Conservation (phyloP, 495 filamentous ascomycete species). For the Halenospora varia region DNA sequence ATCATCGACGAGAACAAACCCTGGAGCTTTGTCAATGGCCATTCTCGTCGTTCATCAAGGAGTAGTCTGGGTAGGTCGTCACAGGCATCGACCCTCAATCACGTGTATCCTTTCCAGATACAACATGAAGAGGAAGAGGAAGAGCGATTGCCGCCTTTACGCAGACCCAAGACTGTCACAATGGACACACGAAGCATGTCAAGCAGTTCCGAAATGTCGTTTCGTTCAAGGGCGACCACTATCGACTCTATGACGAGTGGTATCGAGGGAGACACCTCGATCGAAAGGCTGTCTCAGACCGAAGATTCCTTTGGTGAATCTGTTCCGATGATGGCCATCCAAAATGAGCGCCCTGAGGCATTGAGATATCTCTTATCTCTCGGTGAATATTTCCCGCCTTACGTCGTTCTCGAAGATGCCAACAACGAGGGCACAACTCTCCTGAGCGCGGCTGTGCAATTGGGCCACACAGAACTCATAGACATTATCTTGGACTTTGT, state of each 20-base stretch:
- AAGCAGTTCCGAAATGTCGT: constrained; percentile 76
- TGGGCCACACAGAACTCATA: constrained; percentile 69
- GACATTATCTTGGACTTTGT: constrained; percentile 70
- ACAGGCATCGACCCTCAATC: constrained; percentile 58
- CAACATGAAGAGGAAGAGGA: constrained; percentile 32
- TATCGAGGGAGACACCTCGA: constrained; percentile 81
- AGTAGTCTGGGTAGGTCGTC: constrained; percentile 42
- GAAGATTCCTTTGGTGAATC: constrained; percentile 80
- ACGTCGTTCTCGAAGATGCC: constrained; percentile 70
- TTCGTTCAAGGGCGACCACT: constrained; percentile 70
- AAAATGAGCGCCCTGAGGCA: constrained; percentile 63
- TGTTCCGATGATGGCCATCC: constrained; percentile 93
- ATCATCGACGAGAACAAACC: constrained; percentile 23
- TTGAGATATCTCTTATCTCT: constrained; percentile 76
- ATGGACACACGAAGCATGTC: constrained; percentile 88
- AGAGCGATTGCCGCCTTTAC: constrained; percentile 36
- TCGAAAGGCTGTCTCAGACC: constrained; percentile 76
- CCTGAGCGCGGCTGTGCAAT: constrained; percentile 89
- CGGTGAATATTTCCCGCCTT: constrained; percentile 63
- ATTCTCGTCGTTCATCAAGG: constrained; percentile 39
- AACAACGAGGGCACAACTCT: constrained; percentile 88
- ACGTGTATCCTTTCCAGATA: constrained; percentile 86
- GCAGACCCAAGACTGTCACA: constrained; percentile 70
- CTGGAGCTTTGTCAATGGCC: constrained; percentile 40
- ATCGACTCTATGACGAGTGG: constrained; percentile 66